Evolutionary conservation across 345 rosid species (phyloP), one percentile per base, ranked within the genome.

Genomic region (Syzygium aromaticum): DNA sequence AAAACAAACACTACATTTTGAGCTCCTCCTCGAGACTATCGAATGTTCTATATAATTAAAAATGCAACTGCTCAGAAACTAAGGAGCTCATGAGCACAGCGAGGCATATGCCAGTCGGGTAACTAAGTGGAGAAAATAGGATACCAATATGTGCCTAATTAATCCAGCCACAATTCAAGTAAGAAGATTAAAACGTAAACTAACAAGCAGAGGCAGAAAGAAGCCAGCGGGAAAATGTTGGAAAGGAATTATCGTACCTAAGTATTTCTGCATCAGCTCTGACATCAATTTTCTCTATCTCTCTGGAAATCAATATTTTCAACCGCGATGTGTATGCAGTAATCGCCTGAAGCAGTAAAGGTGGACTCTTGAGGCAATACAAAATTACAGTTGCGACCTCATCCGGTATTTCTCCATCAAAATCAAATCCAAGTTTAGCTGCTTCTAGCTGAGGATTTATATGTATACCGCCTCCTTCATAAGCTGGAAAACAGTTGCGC

Each of bases 181-280:
- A 9, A 54, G 59, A 27, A 17, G 49, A 78, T 43, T 59, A 25
- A 46, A 67, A 67, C 43, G 77, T 30, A 87, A 67, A 33, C 46
- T 51, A 77, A 61, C 46, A 38, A 30, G 64, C 13, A 43, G 59
- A 43, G 27, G 59, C 16, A 82, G 21, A 17, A 38, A 9, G 87
- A 67, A 73, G 54, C 23, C 27, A 38, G 59, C 2, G 30, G 30
- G 80, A 61, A 54, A 46, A 87, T 30, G 51, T 27, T 25, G 82
- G 64, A 33, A 77, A 77, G 25, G 7, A 85, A 51, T 52, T 25
- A 83, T 56, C 51, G 30, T 33, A 89, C 90, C 90, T 77, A 89
- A 96, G 89, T 84, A 90, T 93, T 92, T 97, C 96, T 85, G 98
- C 99, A 93, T 97, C 99, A 86, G 96, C 99, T 93, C 94, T 94